Percentiles rank a stretch among this genome's conserved stretches.
phyloP scores from a whole-genome alignment of 257 asterid species.

The Nicotiana tomentosiformis region DNA sequence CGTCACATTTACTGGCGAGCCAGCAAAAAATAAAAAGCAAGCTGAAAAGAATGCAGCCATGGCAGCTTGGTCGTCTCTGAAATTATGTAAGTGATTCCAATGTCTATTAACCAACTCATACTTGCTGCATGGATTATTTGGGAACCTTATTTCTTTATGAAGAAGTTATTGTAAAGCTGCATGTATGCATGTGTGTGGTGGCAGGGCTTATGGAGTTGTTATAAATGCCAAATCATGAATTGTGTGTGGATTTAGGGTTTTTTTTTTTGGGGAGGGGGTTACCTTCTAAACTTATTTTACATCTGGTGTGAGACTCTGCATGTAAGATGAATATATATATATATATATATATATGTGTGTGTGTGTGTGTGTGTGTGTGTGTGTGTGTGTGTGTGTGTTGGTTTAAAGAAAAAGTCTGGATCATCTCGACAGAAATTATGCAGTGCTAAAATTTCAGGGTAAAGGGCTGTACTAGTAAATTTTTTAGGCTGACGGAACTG shows the following conservation, averaged over 20 bases:
- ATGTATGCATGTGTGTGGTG: neutral
- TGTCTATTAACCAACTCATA: neutral
- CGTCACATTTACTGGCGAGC: slow-evolving; percentile 41
- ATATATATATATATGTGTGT: no score
- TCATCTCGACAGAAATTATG: neutral
- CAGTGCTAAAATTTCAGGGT: neutral
- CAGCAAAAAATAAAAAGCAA: slow-evolving; percentile 52
- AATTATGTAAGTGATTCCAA: slow-evolving; percentile 28
- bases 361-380: no score
- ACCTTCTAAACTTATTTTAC: no score
- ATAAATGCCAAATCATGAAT: neutral
- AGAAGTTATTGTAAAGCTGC: neutral
- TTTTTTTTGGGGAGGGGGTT: no score
- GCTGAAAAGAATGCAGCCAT: slow-evolving; percentile 56
- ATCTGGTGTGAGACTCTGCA: no score
- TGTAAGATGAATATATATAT: no score
- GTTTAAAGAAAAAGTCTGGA: no score
- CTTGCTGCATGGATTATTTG: slow-evolving; percentile 1
- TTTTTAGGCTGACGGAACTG: neutral
- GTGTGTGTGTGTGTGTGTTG: no score
- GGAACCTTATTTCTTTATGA: neutral
- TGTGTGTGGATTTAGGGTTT: neutral
- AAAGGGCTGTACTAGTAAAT: neutral
- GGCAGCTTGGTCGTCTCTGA: slow-evolving; percentile 56
- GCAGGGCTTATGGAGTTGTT: neutral